These are phyloP conservation scores for Apophysomyces trapeziformis DNA, from an alignment of 371 early-diverging fungal species.

Conservation along the genomic window DNA sequence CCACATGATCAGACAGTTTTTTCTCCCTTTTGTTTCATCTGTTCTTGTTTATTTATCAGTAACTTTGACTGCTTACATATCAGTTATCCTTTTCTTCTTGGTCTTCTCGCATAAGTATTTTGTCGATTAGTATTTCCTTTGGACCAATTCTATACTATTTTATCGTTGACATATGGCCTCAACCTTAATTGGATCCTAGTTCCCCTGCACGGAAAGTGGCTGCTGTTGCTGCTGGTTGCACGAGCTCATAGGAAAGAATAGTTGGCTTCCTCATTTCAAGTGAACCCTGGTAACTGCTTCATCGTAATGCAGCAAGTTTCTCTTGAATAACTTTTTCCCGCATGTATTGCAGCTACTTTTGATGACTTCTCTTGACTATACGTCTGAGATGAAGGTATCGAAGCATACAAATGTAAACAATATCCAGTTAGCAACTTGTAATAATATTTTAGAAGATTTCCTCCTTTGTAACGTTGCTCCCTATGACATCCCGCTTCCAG, in stretches of 20 bases:
- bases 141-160: constrained; percentile 48
- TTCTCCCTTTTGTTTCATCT: too few relatives aligned
- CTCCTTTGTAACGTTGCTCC: constrained; percentile 1
- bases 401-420: constrained; percentile 11
- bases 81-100: constrained; percentile 55
- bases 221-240: background rate
- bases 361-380: constrained; percentile 35
- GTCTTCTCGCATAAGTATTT: constrained; percentile 55
- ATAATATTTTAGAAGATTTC: background rate
- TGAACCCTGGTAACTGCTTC: constrained; percentile 40
- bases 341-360: constrained; percentile 36
- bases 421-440: constrained; percentile 1
- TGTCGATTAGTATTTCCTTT: background rate
- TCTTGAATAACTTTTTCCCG: constrained; percentile 9
- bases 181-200: constrained; percentile 64
- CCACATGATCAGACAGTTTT: too few relatives aligned
- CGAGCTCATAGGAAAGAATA: constrained; percentile 16
- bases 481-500: constrained; percentile 1
- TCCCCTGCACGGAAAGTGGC: constrained; percentile 49
- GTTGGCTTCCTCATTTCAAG: constrained; percentile 37
- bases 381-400: background rate
- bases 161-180: constrained; percentile 53
- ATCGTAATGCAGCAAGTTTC: too few relatives aligned
- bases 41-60: too few relatives aligned
- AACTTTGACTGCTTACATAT: constrained; percentile 38